Evolutionary conservation across 805 yeast species (phyloP), one percentile per base, ranked within the genome.

Genomic region (Ogataea philodendri): DNA sequence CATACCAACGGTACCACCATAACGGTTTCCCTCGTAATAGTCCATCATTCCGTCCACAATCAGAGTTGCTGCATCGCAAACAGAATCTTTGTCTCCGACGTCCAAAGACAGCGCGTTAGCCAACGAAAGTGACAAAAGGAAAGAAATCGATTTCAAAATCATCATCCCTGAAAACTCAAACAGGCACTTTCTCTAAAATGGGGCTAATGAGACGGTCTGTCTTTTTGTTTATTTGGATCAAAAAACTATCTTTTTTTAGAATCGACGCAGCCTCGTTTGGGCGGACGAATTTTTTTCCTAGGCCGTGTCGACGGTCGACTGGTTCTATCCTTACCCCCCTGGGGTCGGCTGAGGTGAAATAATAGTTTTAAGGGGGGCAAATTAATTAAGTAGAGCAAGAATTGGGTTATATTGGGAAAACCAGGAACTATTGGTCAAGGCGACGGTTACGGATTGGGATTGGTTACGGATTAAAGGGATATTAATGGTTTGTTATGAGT

Each of bases 1-100:
- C 81, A 76, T 69, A 20, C 95, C 95, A 10, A 82, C 66, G 13
- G 83, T 69, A 25, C 84, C 81, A 21, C 93, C 94, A 26, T 65
- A 58, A 20, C 71, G 64, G 16, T 58, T 52, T 24, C 94, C 90
- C 10, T 72, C 77, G 54, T 88, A 88, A 60, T 88, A 88, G 64
- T 85, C 89, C 67, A 88, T 68, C 37, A 86, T 64, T 44, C 96
- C 96, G 27, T 69, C 58, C 2, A 80, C 78, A 13, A 88, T 66
- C 29, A 76, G 59, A 0, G 79, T 65, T 2, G 84, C 74, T 2
- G 81, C 89, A 24, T 68, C 40, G 39, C 64, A 59, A 13, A 59
- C 50, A 0, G 61, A 55, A 6, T 48, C 54, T 30, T 44, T 35
- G 9, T 55, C 48, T 8, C 42, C 26, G 5, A 49, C 34, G 9